Conservation (phyloP, 2,329 filamentous ascomycete species). For the Talaromyces albobiverticillius region DNA sequence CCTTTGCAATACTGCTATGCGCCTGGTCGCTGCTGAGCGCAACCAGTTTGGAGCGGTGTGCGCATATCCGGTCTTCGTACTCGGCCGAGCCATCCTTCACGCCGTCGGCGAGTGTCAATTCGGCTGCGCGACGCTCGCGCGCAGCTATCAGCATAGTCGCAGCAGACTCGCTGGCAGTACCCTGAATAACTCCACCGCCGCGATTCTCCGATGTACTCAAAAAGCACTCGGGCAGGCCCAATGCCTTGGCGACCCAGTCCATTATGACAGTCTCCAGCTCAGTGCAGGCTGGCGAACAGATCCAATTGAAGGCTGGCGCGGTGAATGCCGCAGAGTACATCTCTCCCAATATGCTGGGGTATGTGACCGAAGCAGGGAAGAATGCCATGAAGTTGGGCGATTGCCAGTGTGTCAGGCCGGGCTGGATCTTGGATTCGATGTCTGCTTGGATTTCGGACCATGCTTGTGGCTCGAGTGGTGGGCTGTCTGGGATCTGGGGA, state of each 20-base stretch:
- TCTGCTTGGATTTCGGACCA: slow-evolving; percentile 81
- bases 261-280: slow-evolving; percentile 91
- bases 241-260: slow-evolving; percentile 80
- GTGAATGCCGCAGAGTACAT: slow-evolving; percentile 88
- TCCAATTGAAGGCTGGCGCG: slow-evolving; percentile 94
- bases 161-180: slow-evolving; percentile 82
- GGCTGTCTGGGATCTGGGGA: slow-evolving; percentile 68
- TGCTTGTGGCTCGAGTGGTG: slow-evolving; percentile 63
- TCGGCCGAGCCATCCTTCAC: slow-evolving; percentile 49
- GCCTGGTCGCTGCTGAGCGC: slow-evolving; percentile 75
- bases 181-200: slow-evolving; percentile 92
- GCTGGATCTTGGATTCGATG: slow-evolving; percentile 81
- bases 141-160: slow-evolving; percentile 85
- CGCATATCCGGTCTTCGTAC: slow-evolving; percentile 66
- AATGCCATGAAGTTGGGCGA: slow-evolving; percentile 95
- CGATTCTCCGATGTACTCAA: slow-evolving; percentile 62
- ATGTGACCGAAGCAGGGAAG: slow-evolving; percentile 80
- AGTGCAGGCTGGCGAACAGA: slow-evolving; percentile 86
- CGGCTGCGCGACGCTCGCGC: slow-evolving; percentile 70
- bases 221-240: slow-evolving; percentile 71
- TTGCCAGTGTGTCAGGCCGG: slow-evolving; percentile 92
- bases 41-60: slow-evolving; percentile 69
- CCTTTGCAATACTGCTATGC: slow-evolving; percentile 84
- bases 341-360: slow-evolving; percentile 82
- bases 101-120: slow-evolving; percentile 53